Conservation (phyloP, 176 grass and related monocot species). For the Carex scoparia region DNA sequence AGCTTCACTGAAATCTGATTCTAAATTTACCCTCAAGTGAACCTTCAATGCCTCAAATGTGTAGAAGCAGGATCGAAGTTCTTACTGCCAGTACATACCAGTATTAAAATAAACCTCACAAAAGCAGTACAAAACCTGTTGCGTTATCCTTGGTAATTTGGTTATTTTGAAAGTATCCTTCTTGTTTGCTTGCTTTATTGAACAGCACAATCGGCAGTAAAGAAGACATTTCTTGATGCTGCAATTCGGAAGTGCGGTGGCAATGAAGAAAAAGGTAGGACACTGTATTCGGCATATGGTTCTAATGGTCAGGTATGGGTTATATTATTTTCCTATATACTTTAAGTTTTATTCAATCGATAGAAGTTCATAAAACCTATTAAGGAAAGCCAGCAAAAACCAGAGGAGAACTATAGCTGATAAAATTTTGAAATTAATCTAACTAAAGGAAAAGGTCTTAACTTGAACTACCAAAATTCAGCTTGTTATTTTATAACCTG, state of each 20-base stretch:
- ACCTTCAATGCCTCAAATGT: not conserved
- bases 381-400: not conserved
- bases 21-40: not conserved
- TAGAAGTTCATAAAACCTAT: not conserved
- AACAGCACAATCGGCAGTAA: constrained; percentile 84
- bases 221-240: constrained; percentile 76
- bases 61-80: not conserved
- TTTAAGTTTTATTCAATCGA: not conserved
- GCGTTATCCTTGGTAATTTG: not conserved
- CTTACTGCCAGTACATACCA: not conserved
- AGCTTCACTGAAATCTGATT: not conserved
- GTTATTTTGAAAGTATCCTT: not conserved
- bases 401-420: not conserved
- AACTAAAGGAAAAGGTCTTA: not conserved
- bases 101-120: not conserved
- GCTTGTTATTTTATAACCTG: not conserved
- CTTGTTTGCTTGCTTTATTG: constrained; percentile 3
- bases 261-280: constrained; percentile 85
- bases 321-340: not conserved
- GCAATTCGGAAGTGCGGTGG: constrained; percentile 88
- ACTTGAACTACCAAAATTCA: not conserved
- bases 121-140: not conserved
- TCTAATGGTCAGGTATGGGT: constrained; percentile 80
- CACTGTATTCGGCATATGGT: constrained; percentile 78
- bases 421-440: not conserved